A percentile compares a stretch with the other conserved stretches of the same genome.
Evolutionary conservation across 192 early-diverging fungal species (phyloP).

Genomic region (Rhizophagus prolifer): DNA sequence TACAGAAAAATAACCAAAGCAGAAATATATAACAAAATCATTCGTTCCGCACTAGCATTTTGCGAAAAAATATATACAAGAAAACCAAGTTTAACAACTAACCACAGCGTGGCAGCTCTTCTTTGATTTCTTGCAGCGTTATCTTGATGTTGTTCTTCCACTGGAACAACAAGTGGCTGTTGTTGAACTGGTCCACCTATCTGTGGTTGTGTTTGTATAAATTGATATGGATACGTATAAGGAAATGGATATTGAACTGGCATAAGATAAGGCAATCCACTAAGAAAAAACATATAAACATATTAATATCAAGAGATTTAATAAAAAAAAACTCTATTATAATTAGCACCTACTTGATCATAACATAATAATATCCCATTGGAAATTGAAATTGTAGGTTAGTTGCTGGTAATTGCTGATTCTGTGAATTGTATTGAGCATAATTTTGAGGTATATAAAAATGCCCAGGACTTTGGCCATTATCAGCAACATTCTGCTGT

Average conservation of each 20-base stretch:
- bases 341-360: constrained; percentile 26
- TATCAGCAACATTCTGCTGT: background rate
- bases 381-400: background rate
- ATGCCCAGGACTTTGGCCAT: background rate
- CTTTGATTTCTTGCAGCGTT: constrained; percentile 37
- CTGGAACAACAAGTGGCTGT: constrained; percentile 9
- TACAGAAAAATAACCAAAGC: constrained; percentile 61
- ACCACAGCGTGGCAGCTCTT: constrained; percentile 52
- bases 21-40: constrained; percentile 54
- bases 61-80: constrained; percentile 61
- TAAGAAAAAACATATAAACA: constrained; percentile 8
- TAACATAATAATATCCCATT: constrained; percentile 24
- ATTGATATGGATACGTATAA: constrained; percentile 25
- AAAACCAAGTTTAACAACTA: constrained; percentile 61
- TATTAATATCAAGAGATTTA: background rate
- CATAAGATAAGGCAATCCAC: constrained; percentile 44
- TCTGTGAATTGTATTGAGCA: background rate
- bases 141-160: constrained; percentile 28
- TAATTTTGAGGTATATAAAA: background rate
- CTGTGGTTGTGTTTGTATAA: constrained; percentile 4
- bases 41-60: constrained; percentile 56
- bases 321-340: background rate
- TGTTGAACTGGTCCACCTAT: constrained; percentile 16
- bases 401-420: background rate
- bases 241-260: constrained; percentile 35